Evolutionary conservation across 108 stramenopile species (phyloP).

Genomic region (Asterionellopsis glacialis): DNA sequence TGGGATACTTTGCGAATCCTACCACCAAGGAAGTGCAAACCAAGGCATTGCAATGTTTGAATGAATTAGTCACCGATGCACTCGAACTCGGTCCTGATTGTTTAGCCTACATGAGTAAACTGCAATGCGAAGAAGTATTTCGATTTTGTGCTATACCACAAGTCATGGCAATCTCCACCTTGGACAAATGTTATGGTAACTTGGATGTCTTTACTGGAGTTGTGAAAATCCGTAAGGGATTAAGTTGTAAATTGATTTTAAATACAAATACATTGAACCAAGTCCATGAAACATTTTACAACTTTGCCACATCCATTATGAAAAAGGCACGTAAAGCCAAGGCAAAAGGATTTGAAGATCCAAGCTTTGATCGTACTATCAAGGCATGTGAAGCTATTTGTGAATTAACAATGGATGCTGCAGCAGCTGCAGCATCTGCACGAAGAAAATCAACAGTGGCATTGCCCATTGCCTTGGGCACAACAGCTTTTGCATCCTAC

Average conservation of each 20-base stretch:
- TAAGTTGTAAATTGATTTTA: slow-evolving; percentile 75
- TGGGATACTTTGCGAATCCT: slow-evolving; percentile 86
- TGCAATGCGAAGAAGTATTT: slow-evolving; percentile 87
- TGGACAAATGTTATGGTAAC: slow-evolving; percentile 93
- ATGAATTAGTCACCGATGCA: slow-evolving; percentile 97
- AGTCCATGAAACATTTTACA: slow-evolving; percentile 70
- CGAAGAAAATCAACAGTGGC: no score
- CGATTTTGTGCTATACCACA: slow-evolving; percentile 99
- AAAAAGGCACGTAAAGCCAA: slow-evolving; percentile 40
- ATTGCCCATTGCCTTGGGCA: no score
- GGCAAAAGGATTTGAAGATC: slow-evolving; percentile 55
- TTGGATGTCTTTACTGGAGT: slow-evolving; percentile 96
- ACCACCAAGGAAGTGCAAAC: slow-evolving; percentile 30
- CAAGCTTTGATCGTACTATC: slow-evolving; percentile 68
- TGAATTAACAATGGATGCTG: slow-evolving; percentile 32
- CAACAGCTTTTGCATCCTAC: no score
- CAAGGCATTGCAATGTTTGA: slow-evolving; percentile 73
- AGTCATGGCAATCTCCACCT: slow-evolving; percentile 99
- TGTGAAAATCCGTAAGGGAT: slow-evolving; percentile 92
- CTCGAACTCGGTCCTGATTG: slow-evolving; percentile 93
- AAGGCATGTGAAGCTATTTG: slow-evolving; percentile 62
- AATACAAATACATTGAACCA: slow-evolving; percentile 61
- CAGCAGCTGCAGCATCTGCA: no score
- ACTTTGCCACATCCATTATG: slow-evolving; percentile 51
- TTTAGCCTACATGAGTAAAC: slow-evolving; percentile 83